Evolutionary conservation across 345 rosid species (phyloP), one percentile per base, ranked within the genome.

Genomic region (Sisymbrium irio): DNA sequence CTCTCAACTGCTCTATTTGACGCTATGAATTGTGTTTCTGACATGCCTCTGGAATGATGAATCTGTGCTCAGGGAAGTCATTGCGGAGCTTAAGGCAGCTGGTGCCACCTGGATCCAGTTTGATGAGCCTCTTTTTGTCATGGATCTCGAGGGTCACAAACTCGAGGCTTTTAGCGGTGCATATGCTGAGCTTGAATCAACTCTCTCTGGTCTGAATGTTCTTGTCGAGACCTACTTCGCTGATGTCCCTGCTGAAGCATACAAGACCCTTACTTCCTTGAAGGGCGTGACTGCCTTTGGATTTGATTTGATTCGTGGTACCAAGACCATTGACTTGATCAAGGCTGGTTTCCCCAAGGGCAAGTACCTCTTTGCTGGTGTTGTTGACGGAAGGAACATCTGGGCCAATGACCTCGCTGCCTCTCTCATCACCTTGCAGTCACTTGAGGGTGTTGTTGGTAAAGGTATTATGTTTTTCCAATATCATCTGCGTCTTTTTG

Each of bases 321-420:
- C 86, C 55, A 83, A 88, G 86, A 89, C 93, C 55, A 56, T 87
- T 73, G 96, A 88, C 45, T 83, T 94, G 85, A 82, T 94, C 85
- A 89, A 89, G 89, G 61, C 82, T 44, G 84, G 79, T 14, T 91
- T 89, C 85, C 98, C 98, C 10, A 3, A 78, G 62, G 96, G 89
- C n/a, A 94, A 94, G 77, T 84, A 86, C 78, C 90, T 94, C 55
- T 91, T 94, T 70, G 95, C 95, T 85, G 98, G 98, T 45, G 88
- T 93, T 60, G 97, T 91, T 71, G 98, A 94, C 53, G 98, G 98
- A 73, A 88, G 98, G 85, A 94, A 94, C 86, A 89, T 94, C 73
- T 94, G 98, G 98, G 97, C 97, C 64, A 92, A 94, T 77, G 96
- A 94, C 75, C 98, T 91, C 50, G 85, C 95, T 82, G 81, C 89